Conservation (phyloP, 148 eudicot genomes). For the Heliosperma pusillum region DNA sequence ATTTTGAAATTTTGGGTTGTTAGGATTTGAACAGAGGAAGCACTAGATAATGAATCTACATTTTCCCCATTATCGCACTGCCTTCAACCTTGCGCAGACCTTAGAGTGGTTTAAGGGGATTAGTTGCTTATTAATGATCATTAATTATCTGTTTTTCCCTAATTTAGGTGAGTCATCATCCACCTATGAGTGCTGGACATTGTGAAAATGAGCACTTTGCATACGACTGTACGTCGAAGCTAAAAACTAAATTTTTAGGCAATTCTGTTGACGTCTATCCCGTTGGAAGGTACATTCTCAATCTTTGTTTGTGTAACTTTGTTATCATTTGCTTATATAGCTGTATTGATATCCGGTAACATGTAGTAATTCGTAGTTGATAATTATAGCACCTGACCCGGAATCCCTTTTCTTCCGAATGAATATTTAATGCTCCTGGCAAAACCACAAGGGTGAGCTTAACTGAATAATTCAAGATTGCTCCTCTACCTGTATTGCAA, state of each 20-base stretch:
- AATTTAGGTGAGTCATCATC: slow-evolving; percentile 93
- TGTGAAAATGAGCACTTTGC: slow-evolving; percentile 88
- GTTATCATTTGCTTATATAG: background rate
- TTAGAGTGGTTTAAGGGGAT: background rate
- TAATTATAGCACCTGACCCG: background rate
- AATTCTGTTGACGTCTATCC: slow-evolving; percentile 94
- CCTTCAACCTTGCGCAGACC: background rate
- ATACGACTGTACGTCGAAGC: slow-evolving; percentile 92
- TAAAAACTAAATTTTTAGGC: slow-evolving; percentile 89
- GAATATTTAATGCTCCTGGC: slow-evolving; percentile 1
- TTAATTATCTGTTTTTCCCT: background rate
- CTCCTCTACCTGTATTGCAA: background rate
- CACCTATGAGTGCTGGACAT: slow-evolving; percentile 97
- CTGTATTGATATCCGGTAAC: background rate
- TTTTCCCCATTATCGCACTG: background rate
- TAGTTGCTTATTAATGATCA: slow-evolving; percentile 2
- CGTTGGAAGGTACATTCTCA: slow-evolving; percentile 70
- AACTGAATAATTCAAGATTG: background rate
- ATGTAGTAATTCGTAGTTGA: background rate
- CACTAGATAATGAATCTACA: background rate
- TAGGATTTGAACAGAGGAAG: no score
- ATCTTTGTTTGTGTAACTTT: background rate
- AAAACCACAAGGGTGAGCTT: background rate
- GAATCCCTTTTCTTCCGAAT: background rate
- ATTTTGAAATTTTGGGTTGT: no score